These are phyloP conservation scores for Borovskyia barvae DNA, from an alignment of 208 protist genomes.

Conservation along the genomic window DNA sequence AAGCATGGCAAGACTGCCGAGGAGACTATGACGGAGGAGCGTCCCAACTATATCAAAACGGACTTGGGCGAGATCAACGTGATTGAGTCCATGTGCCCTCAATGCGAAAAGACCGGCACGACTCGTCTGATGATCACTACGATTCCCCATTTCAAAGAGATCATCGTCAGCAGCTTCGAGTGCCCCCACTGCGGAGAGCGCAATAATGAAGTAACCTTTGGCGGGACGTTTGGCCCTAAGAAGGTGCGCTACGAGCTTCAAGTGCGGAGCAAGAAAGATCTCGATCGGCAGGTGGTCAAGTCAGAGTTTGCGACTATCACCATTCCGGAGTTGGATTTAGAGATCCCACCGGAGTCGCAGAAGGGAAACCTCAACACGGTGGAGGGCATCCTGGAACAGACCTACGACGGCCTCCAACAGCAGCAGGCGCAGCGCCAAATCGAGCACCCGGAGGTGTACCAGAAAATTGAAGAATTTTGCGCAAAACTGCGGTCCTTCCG, in stretches of 20 bases:
- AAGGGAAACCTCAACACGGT: constrained; percentile 93
- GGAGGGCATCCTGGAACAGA: constrained; percentile 91
- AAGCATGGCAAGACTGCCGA: neutral
- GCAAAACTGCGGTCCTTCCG: constrained; percentile 61
- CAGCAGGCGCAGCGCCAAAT: constrained; percentile 76
- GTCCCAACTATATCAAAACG: constrained; percentile 58
- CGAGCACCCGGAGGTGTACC: constrained; percentile 74
- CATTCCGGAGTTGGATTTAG: constrained; percentile 92
- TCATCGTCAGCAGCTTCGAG: constrained; percentile 92
- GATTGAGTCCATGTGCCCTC: constrained; percentile 88
- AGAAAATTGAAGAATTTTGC: constrained; percentile 82
- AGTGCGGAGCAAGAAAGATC: constrained; percentile 80
- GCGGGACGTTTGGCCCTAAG: constrained; percentile 79
- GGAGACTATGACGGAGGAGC: constrained; percentile 7
- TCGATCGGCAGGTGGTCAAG: constrained; percentile 93
- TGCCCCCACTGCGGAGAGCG: constrained; percentile 81
- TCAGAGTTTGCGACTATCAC: constrained; percentile 87
- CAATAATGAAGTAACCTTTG: constrained; percentile 91
- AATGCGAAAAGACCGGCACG: constrained; percentile 81
- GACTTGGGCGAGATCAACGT: constrained; percentile 88
- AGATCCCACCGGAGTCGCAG: constrained; percentile 90
- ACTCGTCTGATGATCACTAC: constrained; percentile 91
- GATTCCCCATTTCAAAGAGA: constrained; percentile 91
- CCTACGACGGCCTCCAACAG: constrained; percentile 67
- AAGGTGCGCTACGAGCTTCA: constrained; percentile 83